Evolutionary conservation across 129 eudicot species (phyloP).

Genomic region (Silybum marianum): DNA sequence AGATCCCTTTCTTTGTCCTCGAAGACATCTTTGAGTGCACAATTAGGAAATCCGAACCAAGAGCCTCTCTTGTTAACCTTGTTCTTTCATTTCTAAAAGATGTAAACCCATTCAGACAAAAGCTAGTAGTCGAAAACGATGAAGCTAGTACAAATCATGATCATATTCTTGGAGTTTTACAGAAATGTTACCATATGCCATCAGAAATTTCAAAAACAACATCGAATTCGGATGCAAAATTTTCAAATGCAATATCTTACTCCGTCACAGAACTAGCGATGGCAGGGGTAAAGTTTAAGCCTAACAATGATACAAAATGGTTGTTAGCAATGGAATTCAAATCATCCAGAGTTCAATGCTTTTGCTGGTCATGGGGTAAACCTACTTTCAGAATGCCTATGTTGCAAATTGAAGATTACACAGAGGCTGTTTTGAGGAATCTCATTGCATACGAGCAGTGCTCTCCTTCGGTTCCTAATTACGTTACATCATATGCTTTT

Average conservation of each 20-base stretch:
- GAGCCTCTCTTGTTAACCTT: no score
- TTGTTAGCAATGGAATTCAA: background rate
- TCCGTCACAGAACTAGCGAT: background rate
- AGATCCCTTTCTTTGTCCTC: no score
- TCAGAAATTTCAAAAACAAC: background rate
- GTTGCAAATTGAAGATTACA: background rate
- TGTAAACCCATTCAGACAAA: background rate
- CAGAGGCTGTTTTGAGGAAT: background rate
- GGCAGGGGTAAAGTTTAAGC: conserved; percentile 13
- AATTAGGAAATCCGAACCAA: no score
- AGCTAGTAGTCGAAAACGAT: no score
- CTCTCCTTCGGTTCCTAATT: background rate
- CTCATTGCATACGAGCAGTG: background rate
- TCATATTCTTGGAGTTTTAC: conserved; percentile 15
- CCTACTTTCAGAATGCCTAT: background rate
- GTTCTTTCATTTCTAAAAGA: background rate
- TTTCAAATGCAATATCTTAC: background rate
- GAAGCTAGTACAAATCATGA: background rate
- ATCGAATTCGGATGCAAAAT: background rate
- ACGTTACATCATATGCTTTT: background rate
- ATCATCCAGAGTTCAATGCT: background rate
- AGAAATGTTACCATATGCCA: background rate
- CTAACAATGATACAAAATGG: background rate
- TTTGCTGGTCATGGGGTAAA: background rate
- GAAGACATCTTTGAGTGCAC: no score